A percentile compares a stretch with the other conserved stretches of the same genome.
Conservation (phyloP, 83 land plant genomes). For the Isoetes engelmannii region DNA sequence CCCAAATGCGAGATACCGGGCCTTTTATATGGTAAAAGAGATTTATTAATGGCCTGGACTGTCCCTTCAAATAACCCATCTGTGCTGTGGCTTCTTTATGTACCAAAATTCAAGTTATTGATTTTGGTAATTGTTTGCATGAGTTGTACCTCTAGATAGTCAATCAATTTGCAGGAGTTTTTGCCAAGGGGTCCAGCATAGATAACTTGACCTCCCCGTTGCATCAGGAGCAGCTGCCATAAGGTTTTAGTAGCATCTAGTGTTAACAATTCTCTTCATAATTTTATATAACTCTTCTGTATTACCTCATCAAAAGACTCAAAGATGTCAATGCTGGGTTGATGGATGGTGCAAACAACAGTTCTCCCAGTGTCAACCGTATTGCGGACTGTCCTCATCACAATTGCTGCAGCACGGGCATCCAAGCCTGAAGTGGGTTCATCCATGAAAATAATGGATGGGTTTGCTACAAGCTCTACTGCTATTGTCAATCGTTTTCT, state of each 20-base stretch:
- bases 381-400: slow-evolving; percentile 37
- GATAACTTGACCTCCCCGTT: slow-evolving; percentile 65
- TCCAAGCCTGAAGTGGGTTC: slow-evolving; percentile 40
- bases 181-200: slow-evolving; percentile 58
- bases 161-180: slow-evolving; percentile 43
- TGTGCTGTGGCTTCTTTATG: too few relatives aligned
- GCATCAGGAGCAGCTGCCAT: slow-evolving; percentile 56
- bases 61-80: too few relatives aligned
- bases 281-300: too few relatives aligned
- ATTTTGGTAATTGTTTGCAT: too few relatives aligned
- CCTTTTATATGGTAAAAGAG: too few relatives aligned
- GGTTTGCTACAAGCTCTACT: slow-evolving; percentile 37
- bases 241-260: background rate
- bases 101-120: too few relatives aligned
- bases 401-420: slow-evolving; percentile 40
- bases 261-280: too few relatives aligned
- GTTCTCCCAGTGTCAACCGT: slow-evolving; percentile 41
- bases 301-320: slow-evolving; percentile 30
- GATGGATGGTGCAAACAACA: slow-evolving; percentile 39
- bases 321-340: slow-evolving; percentile 38
- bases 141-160: slow-evolving; percentile 57
- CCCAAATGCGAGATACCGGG: too few relatives aligned
- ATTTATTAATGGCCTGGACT: too few relatives aligned
- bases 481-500: slow-evolving; percentile 36
- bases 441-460: slow-evolving; percentile 37